Evolutionary conservation across 495 filamentous ascomycete species (phyloP).

Genomic region (Xylaria flabelliformis): DNA sequence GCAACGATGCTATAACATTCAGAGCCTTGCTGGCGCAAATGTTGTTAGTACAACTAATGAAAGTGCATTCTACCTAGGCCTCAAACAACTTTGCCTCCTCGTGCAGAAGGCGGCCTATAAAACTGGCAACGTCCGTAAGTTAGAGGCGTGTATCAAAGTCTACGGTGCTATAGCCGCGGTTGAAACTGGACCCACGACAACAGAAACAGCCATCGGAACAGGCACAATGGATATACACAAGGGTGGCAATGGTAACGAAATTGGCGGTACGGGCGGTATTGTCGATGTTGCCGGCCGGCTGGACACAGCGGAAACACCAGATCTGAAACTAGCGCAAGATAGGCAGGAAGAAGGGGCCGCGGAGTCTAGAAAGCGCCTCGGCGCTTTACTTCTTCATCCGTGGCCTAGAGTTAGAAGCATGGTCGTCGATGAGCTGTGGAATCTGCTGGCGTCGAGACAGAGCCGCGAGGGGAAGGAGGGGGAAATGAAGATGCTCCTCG

Average conservation of each 20-base stretch:
- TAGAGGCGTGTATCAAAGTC: conserved; percentile 77
- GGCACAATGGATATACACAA: not conserved
- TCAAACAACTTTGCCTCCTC: conserved; percentile 66
- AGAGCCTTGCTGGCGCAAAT: not conserved
- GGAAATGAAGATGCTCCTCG: conserved; percentile 31
- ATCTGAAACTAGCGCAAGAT: conserved; percentile 29
- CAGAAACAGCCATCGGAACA: not conserved
- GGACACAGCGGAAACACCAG: not conserved
- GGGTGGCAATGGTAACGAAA: not conserved
- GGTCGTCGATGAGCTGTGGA: conserved; percentile 58
- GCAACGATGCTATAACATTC: conserved; percentile 31
- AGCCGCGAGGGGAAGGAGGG: conserved; percentile 26
- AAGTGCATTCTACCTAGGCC: conserved; percentile 49
- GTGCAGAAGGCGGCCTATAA: conserved; percentile 83
- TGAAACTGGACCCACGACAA: not conserved
- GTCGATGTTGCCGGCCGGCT: not conserved
- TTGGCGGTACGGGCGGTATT: not conserved
- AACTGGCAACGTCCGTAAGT: conserved; percentile 75
- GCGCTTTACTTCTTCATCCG: conserved; percentile 52
- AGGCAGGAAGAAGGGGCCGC: conserved; percentile 38
- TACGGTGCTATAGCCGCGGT: conserved; percentile 68
- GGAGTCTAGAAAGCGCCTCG: conserved; percentile 54
- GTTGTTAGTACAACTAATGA: conserved; percentile 16
- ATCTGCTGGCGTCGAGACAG: conserved; percentile 31
- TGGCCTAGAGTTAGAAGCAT: conserved; percentile 52